A percentile compares a stretch with the other conserved stretches of the same genome.
Conservation (phyloP, 106 monocot genomes). For the Alisma plantagoaquatica region DNA sequence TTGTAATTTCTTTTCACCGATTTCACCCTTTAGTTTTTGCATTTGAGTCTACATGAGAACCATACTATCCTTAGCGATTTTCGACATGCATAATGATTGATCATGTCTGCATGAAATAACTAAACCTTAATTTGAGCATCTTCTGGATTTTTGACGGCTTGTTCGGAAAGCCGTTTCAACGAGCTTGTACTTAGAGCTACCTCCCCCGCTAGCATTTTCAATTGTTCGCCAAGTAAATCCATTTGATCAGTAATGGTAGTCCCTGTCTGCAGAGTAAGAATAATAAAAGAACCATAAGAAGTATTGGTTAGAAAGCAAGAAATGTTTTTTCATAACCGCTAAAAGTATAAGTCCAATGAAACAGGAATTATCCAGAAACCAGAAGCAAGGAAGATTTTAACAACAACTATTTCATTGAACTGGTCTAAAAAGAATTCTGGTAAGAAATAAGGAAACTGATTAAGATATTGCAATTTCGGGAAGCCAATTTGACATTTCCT, state of each 20-base stretch:
- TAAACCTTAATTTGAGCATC: conserved; percentile 66
- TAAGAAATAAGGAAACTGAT: no score
- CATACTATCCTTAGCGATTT: not conserved
- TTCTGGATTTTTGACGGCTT: conserved; percentile 59
- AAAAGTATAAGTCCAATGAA: not conserved
- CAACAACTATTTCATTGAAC: no score
- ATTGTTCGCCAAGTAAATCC: conserved; percentile 86
- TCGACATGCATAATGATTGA: not conserved
- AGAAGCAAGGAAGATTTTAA: not conserved
- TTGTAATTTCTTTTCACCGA: conserved; percentile 77
- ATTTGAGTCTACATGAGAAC: conserved; percentile 61
- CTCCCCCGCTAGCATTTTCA: conserved; percentile 95
- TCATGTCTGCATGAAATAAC: not conserved
- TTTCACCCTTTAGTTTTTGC: conserved; percentile 70
- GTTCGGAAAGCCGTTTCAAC: conserved; percentile 78
- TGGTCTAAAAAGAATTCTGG: no score
- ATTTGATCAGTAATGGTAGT: conserved; percentile 88
- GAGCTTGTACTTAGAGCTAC: conserved; percentile 87
- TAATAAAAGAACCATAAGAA: not conserved
- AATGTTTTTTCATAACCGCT: not conserved
- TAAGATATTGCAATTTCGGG: no score
- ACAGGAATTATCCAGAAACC: not conserved
- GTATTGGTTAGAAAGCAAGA: not conserved
- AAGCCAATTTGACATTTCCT: no score
- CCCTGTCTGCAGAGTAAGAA: conserved; percentile 48